A percentile compares a stretch with the other conserved stretches of the same genome.
phyloP scores from a whole-genome alignment of 495 filamentous ascomycete species.

The Apodospora peruviana region DNA sequence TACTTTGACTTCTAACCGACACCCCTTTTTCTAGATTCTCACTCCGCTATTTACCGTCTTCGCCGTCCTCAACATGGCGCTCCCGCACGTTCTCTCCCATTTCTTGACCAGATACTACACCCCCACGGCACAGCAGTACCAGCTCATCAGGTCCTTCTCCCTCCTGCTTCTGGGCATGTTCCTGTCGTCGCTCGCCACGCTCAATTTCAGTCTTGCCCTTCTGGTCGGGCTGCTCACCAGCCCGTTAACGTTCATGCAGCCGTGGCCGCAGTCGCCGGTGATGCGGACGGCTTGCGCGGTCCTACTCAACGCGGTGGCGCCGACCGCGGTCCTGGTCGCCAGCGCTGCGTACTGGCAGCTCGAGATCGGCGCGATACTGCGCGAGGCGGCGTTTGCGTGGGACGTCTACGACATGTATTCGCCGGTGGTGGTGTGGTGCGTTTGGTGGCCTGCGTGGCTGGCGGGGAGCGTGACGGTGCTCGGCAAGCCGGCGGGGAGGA shows the following conservation, averaged over 20 bases:
- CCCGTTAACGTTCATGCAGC: slow-evolving; percentile 68
- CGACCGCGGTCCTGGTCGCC: slow-evolving; percentile 55
- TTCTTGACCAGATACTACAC: slow-evolving; percentile 40
- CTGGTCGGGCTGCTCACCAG: slow-evolving; percentile 72
- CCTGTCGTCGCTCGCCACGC: slow-evolving; percentile 85
- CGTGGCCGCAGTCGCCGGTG: slow-evolving; percentile 31
- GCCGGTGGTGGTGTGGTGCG: slow-evolving; percentile 85
- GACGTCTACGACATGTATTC: slow-evolving; percentile 88
- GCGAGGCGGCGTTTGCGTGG: slow-evolving; percentile 84
- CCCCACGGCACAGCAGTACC: slow-evolving; percentile 63
- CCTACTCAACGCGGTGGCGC: slow-evolving; percentile 56
- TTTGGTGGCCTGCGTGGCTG: slow-evolving; percentile 98
- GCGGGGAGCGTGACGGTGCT: slow-evolving; percentile 45
- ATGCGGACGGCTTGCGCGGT: slow-evolving; percentile 18
- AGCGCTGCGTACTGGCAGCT: slow-evolving; percentile 47
- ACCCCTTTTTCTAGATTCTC: slow-evolving; percentile 43
- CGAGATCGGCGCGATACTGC: slow-evolving; percentile 52
- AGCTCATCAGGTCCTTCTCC: slow-evolving; percentile 83
- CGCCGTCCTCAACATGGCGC: slow-evolving; percentile 49
- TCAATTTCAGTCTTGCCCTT: slow-evolving; percentile 92
- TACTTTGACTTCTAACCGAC: no score
- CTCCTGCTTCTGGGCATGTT: slow-evolving; percentile 85
- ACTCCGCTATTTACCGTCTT: slow-evolving; percentile 53
- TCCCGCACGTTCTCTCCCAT: slow-evolving; percentile 54
- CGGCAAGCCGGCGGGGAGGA: slow-evolving; percentile 17